These are phyloP conservation scores for Talaromyces sp. DNA, from an alignment of 2,329 filamentous ascomycete genomes.

Conservation along the genomic window DNA sequence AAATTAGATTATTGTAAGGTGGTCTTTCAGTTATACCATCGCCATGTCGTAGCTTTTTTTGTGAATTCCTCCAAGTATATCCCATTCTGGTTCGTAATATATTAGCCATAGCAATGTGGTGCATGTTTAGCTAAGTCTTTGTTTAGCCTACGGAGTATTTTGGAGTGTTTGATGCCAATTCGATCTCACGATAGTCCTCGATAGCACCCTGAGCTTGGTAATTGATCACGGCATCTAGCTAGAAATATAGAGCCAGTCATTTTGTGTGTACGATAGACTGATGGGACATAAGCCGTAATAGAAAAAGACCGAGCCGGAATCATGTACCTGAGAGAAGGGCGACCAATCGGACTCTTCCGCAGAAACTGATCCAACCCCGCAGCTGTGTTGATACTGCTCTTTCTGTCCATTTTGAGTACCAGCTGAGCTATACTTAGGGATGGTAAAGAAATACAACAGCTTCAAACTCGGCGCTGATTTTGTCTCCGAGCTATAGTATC, in stretches of 20 bases:
- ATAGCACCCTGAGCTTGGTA: not conserved
- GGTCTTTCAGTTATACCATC: not conserved
- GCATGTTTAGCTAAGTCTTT: not conserved
- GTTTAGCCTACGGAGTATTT: not conserved
- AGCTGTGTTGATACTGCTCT: not conserved
- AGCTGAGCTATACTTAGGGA: not conserved
- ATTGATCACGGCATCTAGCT: not conserved
- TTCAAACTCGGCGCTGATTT: not conserved
- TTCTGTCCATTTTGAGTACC: not conserved
- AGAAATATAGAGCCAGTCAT: not conserved
- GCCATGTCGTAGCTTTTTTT: too few relatives aligned
- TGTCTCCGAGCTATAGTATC: not conserved
- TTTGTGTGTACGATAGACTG: not conserved
- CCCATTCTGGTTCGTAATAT: not conserved
- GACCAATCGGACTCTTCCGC: slow-evolving; percentile 5
- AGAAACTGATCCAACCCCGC: slow-evolving; percentile 5
- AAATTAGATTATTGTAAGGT: not conserved
- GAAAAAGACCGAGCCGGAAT: not conserved
- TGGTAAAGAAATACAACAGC: not conserved
- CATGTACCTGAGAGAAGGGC: not conserved
- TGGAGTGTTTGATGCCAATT: not conserved
- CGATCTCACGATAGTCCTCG: not conserved
- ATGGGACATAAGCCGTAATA: too few relatives aligned
- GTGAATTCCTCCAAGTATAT: not conserved
- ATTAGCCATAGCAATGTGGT: not conserved